These are phyloP conservation scores for Musa troglodytarum DNA, from an alignment of 176 grass and related monocot species.

Conservation along the genomic window DNA sequence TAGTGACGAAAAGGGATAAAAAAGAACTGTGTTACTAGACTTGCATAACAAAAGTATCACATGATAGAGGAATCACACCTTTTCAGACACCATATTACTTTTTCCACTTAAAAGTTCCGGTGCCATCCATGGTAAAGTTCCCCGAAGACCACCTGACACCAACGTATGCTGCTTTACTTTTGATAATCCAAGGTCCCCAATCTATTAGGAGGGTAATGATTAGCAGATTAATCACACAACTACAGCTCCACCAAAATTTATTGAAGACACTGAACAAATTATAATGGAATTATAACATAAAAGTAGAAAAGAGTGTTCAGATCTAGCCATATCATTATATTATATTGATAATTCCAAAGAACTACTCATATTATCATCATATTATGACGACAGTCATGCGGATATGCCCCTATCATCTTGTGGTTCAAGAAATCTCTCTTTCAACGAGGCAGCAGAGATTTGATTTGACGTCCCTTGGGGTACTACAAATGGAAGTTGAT, in stretches of 20 bases:
- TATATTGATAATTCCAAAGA: conserved; percentile 18
- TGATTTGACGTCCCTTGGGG: not conserved
- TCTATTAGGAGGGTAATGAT: conserved; percentile 1
- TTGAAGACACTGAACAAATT: not conserved
- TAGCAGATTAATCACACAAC: not conserved
- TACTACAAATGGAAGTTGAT: no score
- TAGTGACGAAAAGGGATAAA: not conserved
- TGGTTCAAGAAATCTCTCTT: conserved; percentile 16
- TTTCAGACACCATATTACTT: conserved; percentile 25
- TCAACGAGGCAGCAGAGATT: conserved; percentile 7
- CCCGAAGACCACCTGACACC: conserved; percentile 24
- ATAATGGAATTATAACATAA: not conserved
- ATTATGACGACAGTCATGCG: not conserved
- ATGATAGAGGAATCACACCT: not conserved
- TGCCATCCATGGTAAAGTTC: conserved; percentile 27
- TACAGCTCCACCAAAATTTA: conserved; percentile 1
- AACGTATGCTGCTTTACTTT: conserved; percentile 25
- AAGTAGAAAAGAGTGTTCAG: conserved; percentile 12
- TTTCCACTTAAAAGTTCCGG: conserved; percentile 25
- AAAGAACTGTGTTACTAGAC: not conserved
- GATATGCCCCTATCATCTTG: conserved; percentile 6
- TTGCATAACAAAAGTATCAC: not conserved
- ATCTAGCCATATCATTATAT: conserved; percentile 9
- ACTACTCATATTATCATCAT: not conserved
- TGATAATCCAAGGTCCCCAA: conserved; percentile 27